phyloP scores from a whole-genome alignment of 2,329 filamentous ascomycete species.

The Chaetomiaceae sp. region DNA sequence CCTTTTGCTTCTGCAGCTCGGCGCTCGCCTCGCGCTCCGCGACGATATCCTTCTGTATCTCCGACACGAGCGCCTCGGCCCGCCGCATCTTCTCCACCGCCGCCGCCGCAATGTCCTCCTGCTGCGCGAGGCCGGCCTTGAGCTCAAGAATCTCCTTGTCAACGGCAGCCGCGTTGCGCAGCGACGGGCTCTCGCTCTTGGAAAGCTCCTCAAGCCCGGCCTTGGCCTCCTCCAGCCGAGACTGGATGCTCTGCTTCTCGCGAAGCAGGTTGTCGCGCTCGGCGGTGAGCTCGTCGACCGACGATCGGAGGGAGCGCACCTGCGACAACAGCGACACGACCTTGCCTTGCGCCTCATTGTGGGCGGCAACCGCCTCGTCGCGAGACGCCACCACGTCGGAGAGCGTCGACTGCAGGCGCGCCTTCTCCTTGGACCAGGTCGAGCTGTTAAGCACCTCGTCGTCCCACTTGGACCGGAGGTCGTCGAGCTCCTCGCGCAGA shows the following conservation, averaged over 20 bases:
- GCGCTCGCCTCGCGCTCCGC: constrained; percentile 78
- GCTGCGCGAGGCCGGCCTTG: constrained; percentile 82
- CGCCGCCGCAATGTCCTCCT: constrained; percentile 86
- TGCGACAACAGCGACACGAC: constrained; percentile 87
- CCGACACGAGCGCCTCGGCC: constrained; percentile 78
- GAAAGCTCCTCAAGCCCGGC: constrained; percentile 83
- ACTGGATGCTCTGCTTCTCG: constrained; percentile 86
- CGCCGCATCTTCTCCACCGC: constrained; percentile 97
- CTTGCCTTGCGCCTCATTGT: constrained; percentile 92
- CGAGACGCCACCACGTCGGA: constrained; percentile 86
- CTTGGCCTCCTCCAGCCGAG: constrained; percentile 80
- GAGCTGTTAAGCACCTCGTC: constrained; percentile 96
- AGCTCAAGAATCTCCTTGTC: constrained; percentile 88
- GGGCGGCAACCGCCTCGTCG: constrained; percentile 86
- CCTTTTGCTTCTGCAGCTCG: constrained; percentile 85
- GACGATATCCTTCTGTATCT: constrained; percentile 89
- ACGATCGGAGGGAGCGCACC: constrained; percentile 75
- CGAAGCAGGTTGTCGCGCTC: constrained; percentile 81
- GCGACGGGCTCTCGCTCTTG: constrained; percentile 77
- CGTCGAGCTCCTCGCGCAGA: constrained; percentile 92
- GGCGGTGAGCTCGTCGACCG: constrained; percentile 77
- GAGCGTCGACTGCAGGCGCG: constrained; percentile 82
- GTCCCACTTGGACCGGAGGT: constrained; percentile 94
- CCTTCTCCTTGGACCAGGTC: constrained; percentile 97
- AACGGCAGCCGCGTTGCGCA: constrained; percentile 83